These are phyloP conservation scores for Trichomonascaceae sp. DNA, from an alignment of 1,139 yeast genomes.

Conservation along the genomic window DNA sequence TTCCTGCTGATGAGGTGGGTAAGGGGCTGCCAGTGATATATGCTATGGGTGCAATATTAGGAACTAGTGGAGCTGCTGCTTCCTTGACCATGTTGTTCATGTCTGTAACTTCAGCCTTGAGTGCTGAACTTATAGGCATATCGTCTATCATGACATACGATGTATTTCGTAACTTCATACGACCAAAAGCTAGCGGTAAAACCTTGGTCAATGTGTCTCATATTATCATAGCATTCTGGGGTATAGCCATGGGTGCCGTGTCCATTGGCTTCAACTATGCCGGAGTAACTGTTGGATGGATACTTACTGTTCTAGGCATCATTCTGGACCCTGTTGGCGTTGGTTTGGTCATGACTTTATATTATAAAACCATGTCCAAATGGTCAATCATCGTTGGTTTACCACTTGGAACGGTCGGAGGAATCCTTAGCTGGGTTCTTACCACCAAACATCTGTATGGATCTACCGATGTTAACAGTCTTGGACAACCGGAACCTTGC, in stretches of 20 bases:
- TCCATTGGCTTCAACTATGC: constrained; percentile 75
- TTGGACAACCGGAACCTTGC: constrained; percentile 76
- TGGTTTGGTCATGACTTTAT: constrained; percentile 63
- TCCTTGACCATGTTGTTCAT: constrained; percentile 68
- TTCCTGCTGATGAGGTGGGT: constrained; percentile 59
- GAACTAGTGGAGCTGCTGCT: constrained; percentile 79
- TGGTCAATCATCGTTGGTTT: constrained; percentile 39
- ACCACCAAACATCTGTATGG: constrained; percentile 27
- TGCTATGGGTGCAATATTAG: constrained; percentile 75
- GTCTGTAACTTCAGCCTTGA: constrained; percentile 54
- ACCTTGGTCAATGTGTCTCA: constrained; percentile 63
- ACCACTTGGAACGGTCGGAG: constrained; percentile 40
- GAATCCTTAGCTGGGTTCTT: constrained; percentile 44
- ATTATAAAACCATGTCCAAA: constrained; percentile 57
- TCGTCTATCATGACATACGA: constrained; percentile 80
- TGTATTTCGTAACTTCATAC: constrained; percentile 67
- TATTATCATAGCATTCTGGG: constrained; percentile 52
- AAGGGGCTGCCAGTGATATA: constrained; percentile 79
- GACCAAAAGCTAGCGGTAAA: constrained; percentile 70
- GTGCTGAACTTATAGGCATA: constrained; percentile 77
- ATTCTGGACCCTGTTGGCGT: constrained; percentile 75
- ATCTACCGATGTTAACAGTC: constrained; percentile 43
- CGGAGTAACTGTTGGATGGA: constrained; percentile 74
- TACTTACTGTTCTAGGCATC: constrained; percentile 74
- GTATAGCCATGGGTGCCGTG: constrained; percentile 72